Evolutionary conservation across 1,284 basidiomycete species (phyloP).

Genomic region (Cutaneotrichosporon mucoides): DNA sequence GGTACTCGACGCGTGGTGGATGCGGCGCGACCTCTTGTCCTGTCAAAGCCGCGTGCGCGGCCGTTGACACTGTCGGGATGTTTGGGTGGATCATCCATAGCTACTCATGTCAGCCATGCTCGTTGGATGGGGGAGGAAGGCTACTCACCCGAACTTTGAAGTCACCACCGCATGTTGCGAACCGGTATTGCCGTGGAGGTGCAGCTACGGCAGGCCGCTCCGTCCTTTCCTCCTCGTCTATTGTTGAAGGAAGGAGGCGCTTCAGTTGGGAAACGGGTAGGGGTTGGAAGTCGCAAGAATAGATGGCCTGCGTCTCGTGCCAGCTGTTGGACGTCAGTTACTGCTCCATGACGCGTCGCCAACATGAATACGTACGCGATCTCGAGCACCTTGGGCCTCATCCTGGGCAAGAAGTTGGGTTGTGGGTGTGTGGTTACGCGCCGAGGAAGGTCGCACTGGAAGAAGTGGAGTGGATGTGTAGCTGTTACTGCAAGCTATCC

Average conservation of each 20-base stretch:
- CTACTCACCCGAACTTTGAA: slow-evolving; percentile 86
- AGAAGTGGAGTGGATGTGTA: too few relatives aligned
- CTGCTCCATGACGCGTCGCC: too few relatives aligned
- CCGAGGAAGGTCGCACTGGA: too few relatives aligned
- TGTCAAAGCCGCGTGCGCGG: slow-evolving; percentile 57
- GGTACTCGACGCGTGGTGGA: slow-evolving; percentile 89
- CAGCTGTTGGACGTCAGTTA: slow-evolving; percentile 51
- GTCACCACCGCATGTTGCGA: slow-evolving; percentile 95
- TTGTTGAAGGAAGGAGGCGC: slow-evolving; percentile 44
- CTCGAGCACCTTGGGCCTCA: slow-evolving; percentile 49
- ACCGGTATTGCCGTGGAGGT: slow-evolving; percentile 64
- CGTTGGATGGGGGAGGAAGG: neutral
- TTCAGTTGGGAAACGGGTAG: slow-evolving; percentile 51
- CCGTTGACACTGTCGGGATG: slow-evolving; percentile 59
- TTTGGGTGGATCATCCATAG: slow-evolving; percentile 93
- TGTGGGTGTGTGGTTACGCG: neutral
- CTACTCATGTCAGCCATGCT: slow-evolving; percentile 49
- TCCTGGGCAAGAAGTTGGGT: slow-evolving; percentile 12
- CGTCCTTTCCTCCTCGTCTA: slow-evolving; percentile 28
- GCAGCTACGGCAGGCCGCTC: slow-evolving; percentile 25
- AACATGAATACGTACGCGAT: slow-evolving; percentile 39
- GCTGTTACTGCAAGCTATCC: too few relatives aligned
- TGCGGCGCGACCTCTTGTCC: slow-evolving; percentile 54
- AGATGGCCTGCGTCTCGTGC: slow-evolving; percentile 90
- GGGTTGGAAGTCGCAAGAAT: slow-evolving; percentile 89